Evolutionary conservation across 1,284 basidiomycete genomes (phyloP).

Genomic region (Phaffia rhodozyma): DNA sequence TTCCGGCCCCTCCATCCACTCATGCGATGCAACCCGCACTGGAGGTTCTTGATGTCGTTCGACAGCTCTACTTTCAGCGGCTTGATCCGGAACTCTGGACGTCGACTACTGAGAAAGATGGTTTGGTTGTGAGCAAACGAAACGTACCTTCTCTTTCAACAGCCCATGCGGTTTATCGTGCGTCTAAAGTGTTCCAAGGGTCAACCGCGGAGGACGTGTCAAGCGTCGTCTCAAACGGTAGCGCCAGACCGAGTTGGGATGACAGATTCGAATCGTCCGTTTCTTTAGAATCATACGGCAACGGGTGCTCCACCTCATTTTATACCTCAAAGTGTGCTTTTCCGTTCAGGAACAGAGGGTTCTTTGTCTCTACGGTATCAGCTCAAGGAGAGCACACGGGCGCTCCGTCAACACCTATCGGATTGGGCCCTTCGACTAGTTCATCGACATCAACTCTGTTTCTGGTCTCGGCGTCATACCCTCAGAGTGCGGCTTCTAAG

Average conservation of each 20-base stretch:
- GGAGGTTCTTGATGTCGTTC: slow-evolving; percentile 64
- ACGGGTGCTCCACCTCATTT: slow-evolving; percentile 58
- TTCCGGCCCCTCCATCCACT: slow-evolving; percentile 28
- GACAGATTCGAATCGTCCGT: slow-evolving; percentile 59
- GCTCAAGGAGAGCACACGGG: slow-evolving; percentile 44
- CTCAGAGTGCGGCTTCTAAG: slow-evolving; percentile 50
- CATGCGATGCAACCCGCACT: slow-evolving; percentile 62
- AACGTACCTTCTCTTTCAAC: slow-evolving; percentile 64
- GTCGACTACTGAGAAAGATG: slow-evolving; percentile 61
- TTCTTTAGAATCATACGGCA: slow-evolving; percentile 68
- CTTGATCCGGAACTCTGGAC: slow-evolving; percentile 58
- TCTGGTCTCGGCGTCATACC: slow-evolving; percentile 58
- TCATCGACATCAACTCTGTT: slow-evolving; percentile 47
- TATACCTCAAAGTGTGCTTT: slow-evolving; percentile 63
- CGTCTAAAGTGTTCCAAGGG: slow-evolving; percentile 86
- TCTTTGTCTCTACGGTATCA: slow-evolving; percentile 64
- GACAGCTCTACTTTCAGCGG: slow-evolving; percentile 53
- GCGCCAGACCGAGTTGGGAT: slow-evolving; percentile 58
- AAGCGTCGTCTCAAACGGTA: slow-evolving; percentile 55
- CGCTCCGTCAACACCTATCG: slow-evolving; percentile 28
- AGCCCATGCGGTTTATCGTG: slow-evolving; percentile 71
- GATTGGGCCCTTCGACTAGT: slow-evolving; percentile 36
- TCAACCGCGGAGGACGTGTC: slow-evolving; percentile 85
- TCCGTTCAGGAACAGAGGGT: slow-evolving; percentile 80
- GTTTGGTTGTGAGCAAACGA: slow-evolving; percentile 64